Evolutionary conservation across 2,329 filamentous ascomycete genomes (phyloP), one percentile per base, ranked within the genome.

Genomic region (Aspergillus fumigatiaffinis): DNA sequence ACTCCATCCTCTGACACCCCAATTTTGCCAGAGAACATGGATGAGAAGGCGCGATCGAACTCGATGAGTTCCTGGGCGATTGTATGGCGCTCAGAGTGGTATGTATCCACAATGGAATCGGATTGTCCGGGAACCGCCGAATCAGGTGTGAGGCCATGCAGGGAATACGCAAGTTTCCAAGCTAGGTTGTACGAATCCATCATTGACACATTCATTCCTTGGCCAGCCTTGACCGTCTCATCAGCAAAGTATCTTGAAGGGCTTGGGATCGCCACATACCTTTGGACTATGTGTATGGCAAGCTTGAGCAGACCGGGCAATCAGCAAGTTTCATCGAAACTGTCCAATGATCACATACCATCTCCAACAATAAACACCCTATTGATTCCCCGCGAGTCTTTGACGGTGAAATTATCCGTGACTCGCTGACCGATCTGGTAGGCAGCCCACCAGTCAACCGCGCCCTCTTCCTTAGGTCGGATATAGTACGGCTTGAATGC

Each of bases 131-230:
- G 41, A 6, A 21, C 29, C 7, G 41, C 44, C 4, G 61, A 56
- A 17, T 59, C 32, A n/a, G 71, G 66, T 50, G 72, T 66, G 41
- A 75, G 66, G 2, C 75, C 75, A 20, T 73, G 65, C 49, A 77
- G 62, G 4, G 69, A 68, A 51, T 73, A 69, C 25, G 65, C 68
- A 6, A 77, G 61, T 56, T 77, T 77, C 75, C 75, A 77, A 3
- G 71, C 73, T 3, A 77, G 64, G 32, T 78, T 77, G 66, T 72
- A 71, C 0, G 68, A 74, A 60, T 78, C 89, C 52, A 89, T 79
- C 75, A 91, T 91, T 3, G 87, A 88, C 0, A 88, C 89, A 68
- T 91, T 91, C 89, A 91, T 91, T 29, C 88, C 88, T 72, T 91
- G 88, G 1, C 88, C 88, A 32, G 88, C 88, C 77, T 77, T 46